Conservation (phyloP, 768 basidiomycete species). For the Thelephora aurantiotincta region DNA sequence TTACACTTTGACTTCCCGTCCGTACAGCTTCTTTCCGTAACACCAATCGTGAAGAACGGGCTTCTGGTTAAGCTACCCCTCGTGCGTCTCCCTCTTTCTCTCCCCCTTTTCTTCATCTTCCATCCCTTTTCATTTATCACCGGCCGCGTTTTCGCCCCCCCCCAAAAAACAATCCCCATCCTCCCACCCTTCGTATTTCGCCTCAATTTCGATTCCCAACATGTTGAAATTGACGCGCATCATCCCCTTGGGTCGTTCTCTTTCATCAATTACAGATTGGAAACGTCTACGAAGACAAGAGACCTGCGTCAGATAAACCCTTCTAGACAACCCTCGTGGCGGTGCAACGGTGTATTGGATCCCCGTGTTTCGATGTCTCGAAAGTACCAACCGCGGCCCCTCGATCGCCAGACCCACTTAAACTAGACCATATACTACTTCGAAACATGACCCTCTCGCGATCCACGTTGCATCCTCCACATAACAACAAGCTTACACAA, state of each 20-base stretch:
- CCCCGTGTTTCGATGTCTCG: too few relatives aligned
- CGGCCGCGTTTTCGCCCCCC: constrained; percentile 1
- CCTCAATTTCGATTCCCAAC: too few relatives aligned
- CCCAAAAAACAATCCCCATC: too few relatives aligned
- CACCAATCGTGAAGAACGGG: constrained; percentile 70
- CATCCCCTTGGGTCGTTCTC: background rate
- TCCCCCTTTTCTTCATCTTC: constrained; percentile 4
- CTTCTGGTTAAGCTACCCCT: constrained; percentile 60
- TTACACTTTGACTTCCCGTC: constrained; percentile 2
- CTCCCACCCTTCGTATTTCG: too few relatives aligned
- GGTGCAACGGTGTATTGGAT: too few relatives aligned
- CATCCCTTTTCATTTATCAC: background rate
- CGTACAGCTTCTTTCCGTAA: constrained; percentile 60
- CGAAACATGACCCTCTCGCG: too few relatives aligned
- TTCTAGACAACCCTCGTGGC: constrained; percentile 34
- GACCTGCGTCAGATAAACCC: constrained; percentile 71
- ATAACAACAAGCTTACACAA: too few relatives aligned
- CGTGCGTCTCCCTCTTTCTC: constrained; percentile 28
- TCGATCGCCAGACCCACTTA: too few relatives aligned
- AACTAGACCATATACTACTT: too few relatives aligned
- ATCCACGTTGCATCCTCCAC: too few relatives aligned
- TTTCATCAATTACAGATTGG: constrained; percentile 33
- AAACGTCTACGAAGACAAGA: constrained; percentile 64
- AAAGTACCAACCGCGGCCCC: too few relatives aligned
- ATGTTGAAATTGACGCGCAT: too few relatives aligned